Percentiles rank a stretch among this genome's conserved stretches.
Evolutionary conservation across 306 rosid species (phyloP).

Genomic region (Cicer chorassanicum): DNA sequence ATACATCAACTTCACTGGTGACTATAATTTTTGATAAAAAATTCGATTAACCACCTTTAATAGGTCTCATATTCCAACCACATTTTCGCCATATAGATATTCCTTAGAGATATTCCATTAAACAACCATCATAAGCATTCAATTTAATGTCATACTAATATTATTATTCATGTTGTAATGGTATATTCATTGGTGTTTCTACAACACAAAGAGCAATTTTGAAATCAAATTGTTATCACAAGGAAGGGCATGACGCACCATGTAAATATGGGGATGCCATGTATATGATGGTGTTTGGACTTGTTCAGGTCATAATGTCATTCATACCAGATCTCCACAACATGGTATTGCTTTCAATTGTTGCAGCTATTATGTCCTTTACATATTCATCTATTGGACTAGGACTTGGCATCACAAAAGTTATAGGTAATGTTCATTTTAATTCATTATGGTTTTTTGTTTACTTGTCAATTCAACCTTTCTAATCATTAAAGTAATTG

Average conservation of each 20-base stretch:
- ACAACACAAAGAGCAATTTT: slow-evolving; percentile 66
- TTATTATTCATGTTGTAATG: neutral
- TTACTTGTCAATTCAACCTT: slow-evolving; percentile 24
- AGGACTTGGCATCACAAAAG: slow-evolving; percentile 72
- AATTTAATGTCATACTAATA: neutral
- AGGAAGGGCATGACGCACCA: slow-evolving; percentile 74
- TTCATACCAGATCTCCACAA: slow-evolving; percentile 81
- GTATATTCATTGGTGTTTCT: neutral
- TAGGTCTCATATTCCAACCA: no score
- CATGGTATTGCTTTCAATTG: slow-evolving; percentile 75
- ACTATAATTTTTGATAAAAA: no score
- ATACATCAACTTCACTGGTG: no score
- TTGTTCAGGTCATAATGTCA: slow-evolving; percentile 69
- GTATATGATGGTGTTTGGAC: slow-evolving; percentile 77
- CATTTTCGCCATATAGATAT: no score
- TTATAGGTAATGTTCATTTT: slow-evolving; percentile 54
- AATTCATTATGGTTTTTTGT: neutral
- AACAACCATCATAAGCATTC: no score
- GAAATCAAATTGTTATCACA: slow-evolving; percentile 79
- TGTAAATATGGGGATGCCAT: slow-evolving; percentile 59
- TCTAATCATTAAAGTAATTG: neutral
- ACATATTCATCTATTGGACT: slow-evolving; percentile 72
- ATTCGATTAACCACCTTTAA: no score
- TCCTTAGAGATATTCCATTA: no score
- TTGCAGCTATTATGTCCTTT: slow-evolving; percentile 83